These are phyloP conservation scores for Saturnispora bothae DNA, from an alignment of 805 yeast genomes.

Conservation along the genomic window DNA sequence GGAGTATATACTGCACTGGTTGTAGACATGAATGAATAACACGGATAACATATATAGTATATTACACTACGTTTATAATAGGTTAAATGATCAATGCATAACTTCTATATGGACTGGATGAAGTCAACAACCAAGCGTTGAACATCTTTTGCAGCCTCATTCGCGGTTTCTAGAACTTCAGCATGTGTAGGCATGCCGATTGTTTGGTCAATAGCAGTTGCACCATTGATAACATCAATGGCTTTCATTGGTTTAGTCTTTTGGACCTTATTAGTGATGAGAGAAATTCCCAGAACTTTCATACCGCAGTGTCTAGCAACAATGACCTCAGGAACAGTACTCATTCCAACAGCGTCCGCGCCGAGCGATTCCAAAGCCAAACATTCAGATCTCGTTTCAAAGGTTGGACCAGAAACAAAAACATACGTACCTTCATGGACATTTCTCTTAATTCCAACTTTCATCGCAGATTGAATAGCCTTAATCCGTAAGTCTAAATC, in stretches of 20 bases:
- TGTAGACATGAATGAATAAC: too few relatives aligned
- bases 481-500: constrained; percentile 58
- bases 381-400: constrained; percentile 89
- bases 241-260: constrained; percentile 60
- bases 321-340: constrained; percentile 93
- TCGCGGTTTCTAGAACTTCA: constrained; percentile 83
- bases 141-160: constrained; percentile 72
- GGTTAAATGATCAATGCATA: too few relatives aligned
- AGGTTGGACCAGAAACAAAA: constrained; percentile 88
- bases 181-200: constrained; percentile 80
- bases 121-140: constrained; percentile 56
- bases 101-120: too few relatives aligned
- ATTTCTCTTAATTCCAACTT: constrained; percentile 37
- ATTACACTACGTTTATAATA: constrained; percentile 9
- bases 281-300: constrained; percentile 71
- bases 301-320: constrained; percentile 85
- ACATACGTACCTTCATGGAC: constrained; percentile 83
- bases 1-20: too few relatives aligned
- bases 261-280: constrained; percentile 79
- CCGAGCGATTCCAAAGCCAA: constrained; percentile 61
- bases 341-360: constrained; percentile 95
- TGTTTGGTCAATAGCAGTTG: constrained; percentile 29
- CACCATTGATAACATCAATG: constrained; percentile 29
- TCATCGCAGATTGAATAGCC: constrained; percentile 44
- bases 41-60: too few relatives aligned